phyloP scores from a whole-genome alignment of 768 basidiomycete species.

The Hypholoma sublateritium region DNA sequence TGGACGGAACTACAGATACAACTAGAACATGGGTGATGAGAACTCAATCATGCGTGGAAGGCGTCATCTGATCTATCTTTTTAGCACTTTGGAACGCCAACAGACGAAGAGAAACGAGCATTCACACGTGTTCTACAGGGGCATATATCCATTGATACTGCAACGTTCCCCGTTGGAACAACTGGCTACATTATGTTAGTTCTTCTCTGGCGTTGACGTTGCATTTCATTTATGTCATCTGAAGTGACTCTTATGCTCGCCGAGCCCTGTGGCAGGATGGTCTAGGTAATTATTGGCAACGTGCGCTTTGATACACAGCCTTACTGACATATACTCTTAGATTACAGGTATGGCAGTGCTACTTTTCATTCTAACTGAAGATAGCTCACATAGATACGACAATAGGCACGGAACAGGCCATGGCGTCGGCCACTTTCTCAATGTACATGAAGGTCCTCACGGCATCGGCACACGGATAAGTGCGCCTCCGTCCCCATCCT shows the following conservation, averaged over 20 bases:
- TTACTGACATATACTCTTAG: background rate
- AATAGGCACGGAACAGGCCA: conserved; percentile 89
- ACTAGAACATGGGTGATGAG: conserved; percentile 79
- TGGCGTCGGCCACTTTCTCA: conserved; percentile 92
- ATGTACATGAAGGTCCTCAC: conserved; percentile 87
- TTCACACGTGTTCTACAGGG: conserved; percentile 93
- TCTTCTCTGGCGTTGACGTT: background rate
- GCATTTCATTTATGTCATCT: background rate
- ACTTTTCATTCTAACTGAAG: conserved; percentile 26
- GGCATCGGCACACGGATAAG: conserved; percentile 61
- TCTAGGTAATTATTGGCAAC: conserved; percentile 52
- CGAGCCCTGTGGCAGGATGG: conserved; percentile 84
- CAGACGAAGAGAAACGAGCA: conserved; percentile 77
- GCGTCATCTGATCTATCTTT: background rate
- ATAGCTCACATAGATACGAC: conserved; percentile 44
- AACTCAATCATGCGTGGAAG: background rate
- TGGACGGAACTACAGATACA: conserved; percentile 94
- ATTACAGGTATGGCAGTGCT: conserved; percentile 7
- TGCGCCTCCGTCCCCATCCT: conserved; percentile 14
- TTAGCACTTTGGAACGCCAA: conserved; percentile 88
- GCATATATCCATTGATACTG: conserved; percentile 86
- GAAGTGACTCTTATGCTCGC: conserved; percentile 80
- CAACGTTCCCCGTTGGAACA: conserved; percentile 80
- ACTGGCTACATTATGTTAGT: conserved; percentile 51
- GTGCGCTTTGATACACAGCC: background rate